Percentiles rank a stretch among this genome's conserved stretches.
phyloP scores from a whole-genome alignment of 2,329 filamentous ascomycete genomes.

The Cyanodermella asteris region DNA sequence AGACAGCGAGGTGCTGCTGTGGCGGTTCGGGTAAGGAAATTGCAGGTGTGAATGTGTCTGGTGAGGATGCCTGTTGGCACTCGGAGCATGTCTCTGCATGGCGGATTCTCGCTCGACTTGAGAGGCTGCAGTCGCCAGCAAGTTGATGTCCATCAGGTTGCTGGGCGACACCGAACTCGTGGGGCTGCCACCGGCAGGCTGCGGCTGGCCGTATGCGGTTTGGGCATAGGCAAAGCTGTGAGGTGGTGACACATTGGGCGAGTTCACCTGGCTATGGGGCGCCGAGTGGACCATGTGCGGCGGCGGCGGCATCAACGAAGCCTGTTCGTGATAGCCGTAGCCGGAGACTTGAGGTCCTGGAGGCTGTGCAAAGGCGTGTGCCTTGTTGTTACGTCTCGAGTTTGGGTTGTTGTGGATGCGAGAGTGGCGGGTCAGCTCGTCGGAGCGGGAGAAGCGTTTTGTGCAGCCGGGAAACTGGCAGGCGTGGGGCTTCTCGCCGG shows the following conservation, averaged over 20 bases:
- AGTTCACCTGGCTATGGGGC: constrained; percentile 63
- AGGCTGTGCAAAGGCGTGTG: constrained; percentile 20
- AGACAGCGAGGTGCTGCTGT: constrained; percentile 39
- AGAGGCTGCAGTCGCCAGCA: constrained; percentile 47
- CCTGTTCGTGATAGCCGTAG: constrained; percentile 31
- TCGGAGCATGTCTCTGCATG: constrained; percentile 18
- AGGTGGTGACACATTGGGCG: constrained; percentile 90
- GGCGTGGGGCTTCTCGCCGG: constrained; percentile 91
- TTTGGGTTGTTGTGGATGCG: constrained; percentile 99
- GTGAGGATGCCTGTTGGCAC: constrained; percentile 12
- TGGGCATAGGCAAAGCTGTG: constrained; percentile 54
- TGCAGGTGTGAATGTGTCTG: constrained; percentile 23
- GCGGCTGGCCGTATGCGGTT: constrained; percentile 29
- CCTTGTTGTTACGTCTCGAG: constrained; percentile 80
- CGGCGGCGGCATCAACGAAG: constrained; percentile 50
- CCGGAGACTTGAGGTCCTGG: constrained; percentile 17
- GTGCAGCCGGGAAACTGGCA: constrained; percentile 91
- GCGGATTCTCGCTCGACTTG: constrained; percentile 43
- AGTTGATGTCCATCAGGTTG: constrained; percentile 31
- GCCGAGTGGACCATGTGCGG: constrained; percentile 73
- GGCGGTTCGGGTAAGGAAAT: constrained; percentile 23
- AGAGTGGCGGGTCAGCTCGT: constrained; percentile 90
- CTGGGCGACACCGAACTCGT: constrained; percentile 2
- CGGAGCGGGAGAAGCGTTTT: constrained; percentile 89
- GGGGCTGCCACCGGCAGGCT: constrained; percentile 8